These are phyloP conservation scores for Boletus sp. DNA, from an alignment of 768 basidiomycete genomes.

Conservation along the genomic window DNA sequence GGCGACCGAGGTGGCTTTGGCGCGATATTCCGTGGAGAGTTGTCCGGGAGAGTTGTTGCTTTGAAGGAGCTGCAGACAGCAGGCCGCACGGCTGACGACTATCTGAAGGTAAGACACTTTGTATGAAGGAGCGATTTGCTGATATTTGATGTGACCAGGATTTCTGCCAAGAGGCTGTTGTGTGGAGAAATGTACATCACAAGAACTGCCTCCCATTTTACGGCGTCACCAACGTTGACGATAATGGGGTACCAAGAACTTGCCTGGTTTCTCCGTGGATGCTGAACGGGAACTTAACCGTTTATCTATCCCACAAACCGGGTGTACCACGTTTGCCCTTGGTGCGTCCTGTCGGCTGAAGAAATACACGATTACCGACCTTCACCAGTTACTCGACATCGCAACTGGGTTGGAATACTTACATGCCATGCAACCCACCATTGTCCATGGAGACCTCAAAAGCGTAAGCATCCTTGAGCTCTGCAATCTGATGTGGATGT, in stretches of 20 bases:
- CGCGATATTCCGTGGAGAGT: conserved; percentile 30
- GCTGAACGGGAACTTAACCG: conserved; percentile 29
- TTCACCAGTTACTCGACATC: conserved; percentile 35
- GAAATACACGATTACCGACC: background rate
- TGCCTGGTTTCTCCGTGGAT: conserved; percentile 29
- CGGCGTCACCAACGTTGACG: conserved; percentile 18
- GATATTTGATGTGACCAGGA: conserved; percentile 16
- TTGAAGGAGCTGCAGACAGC: conserved; percentile 29
- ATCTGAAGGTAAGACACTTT: conserved; percentile 24
- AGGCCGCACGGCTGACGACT: conserved; percentile 21
- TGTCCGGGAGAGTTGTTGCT: conserved; percentile 29
- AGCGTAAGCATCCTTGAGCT: conserved; percentile 30
- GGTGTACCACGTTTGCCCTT: conserved; percentile 30
- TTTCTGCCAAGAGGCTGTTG: conserved; percentile 30
- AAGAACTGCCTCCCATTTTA: conserved; percentile 32
- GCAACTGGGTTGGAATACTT: conserved; percentile 39
- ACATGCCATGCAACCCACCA: conserved; percentile 38
- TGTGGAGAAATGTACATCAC: conserved; percentile 32
- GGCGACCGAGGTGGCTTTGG: conserved; percentile 32
- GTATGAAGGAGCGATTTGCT: background rate
- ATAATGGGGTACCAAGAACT: conserved; percentile 12
- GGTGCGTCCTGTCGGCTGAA: conserved; percentile 22
- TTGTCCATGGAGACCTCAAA: conserved; percentile 45
- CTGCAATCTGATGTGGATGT: background rate
- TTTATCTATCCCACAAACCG: conserved; percentile 30